Base-by-base conservation (phyloP, 441 rosid genomes). In the Jatropha multifida region DNA sequence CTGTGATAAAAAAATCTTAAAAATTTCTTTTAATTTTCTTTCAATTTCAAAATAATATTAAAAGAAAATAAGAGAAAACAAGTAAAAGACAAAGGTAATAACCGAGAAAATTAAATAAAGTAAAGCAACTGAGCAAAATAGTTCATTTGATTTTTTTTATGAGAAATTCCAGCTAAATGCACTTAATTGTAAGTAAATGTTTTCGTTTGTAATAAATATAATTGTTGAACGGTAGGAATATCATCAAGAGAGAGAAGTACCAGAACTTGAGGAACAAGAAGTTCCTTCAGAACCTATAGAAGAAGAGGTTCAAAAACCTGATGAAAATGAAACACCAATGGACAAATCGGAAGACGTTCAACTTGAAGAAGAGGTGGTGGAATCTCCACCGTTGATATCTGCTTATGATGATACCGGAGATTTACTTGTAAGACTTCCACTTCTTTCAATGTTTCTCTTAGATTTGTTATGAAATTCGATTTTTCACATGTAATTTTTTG, bases 351-450 rank as follows among this genome's bases (percentile, higher is more conserved):
- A 79, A 69, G 83, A 86, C 67, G 26, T 72, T 56, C 32, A 67
- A 64, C 75, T 84, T 49, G 72, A 69, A 44, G 81, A 81, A 73
- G 85, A 76, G 76, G 72, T 46, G 42, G 74, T 38, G 27, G 83
- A 90, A 76, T 78, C 85, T 67, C 84, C 85, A 32, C 92, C 89
- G 11, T 72, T 92, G 72, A 81, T 88, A 73, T 83, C 90, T 72
- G 75, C 82, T 17, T 87, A 86, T 65, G 89, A 85, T 62, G 87
- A 80, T 73, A 80, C 79, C 4, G 89, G 72, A 55, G 97, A 92
- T 85, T 78, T 92, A n/a, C 84, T 90, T 67, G 97, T 92, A 74
- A 75, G 55, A 59, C 80, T 15, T 20, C 12, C 60, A 27, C 17
- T 76, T 76, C 10, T 32, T 32, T 18, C 38, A 23, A 55, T 69